phyloP scores from a whole-genome alignment of 306 rosid species.

The Delonix regia region DNA sequence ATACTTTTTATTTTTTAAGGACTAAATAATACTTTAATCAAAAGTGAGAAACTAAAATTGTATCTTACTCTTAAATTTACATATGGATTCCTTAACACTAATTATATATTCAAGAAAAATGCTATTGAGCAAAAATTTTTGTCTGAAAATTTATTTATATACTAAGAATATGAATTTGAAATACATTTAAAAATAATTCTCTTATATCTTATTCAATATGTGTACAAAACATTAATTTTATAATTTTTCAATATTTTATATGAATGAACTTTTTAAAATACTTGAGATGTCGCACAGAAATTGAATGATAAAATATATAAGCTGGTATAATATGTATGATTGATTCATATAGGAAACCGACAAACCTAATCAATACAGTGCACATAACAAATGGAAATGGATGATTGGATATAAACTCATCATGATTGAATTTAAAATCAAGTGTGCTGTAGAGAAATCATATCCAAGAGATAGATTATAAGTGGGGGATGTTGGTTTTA shows the following conservation, averaged over 20 bases:
- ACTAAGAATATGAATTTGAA: background rate
- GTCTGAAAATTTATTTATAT: background rate
- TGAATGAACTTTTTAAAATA: no score
- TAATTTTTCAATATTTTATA: no score
- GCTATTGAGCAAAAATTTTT: background rate
- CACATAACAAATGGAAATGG: constrained; percentile 24
- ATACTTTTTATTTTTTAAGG: no score
- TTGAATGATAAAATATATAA: background rate
- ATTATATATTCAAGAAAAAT: background rate
- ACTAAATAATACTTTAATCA: no score
- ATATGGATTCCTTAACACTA: background rate
- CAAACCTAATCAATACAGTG: constrained; percentile 31
- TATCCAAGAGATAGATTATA: constrained; percentile 68
- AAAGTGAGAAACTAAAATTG: background rate
- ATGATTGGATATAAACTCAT: constrained; percentile 39
- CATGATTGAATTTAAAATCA: constrained; percentile 45
- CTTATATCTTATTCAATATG: background rate
- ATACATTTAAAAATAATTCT: background rate
- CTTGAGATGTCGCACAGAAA: background rate
- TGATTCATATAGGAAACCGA: constrained; percentile 11
- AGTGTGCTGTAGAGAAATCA: constrained; percentile 47
- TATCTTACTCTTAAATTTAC: background rate
- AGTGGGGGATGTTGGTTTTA: constrained; percentile 82
- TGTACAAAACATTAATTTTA: background rate
- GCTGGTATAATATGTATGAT: constrained; percentile 11